Conservation (phyloP, 352 stramenopile species). For the Globisporangium canariense region DNA sequence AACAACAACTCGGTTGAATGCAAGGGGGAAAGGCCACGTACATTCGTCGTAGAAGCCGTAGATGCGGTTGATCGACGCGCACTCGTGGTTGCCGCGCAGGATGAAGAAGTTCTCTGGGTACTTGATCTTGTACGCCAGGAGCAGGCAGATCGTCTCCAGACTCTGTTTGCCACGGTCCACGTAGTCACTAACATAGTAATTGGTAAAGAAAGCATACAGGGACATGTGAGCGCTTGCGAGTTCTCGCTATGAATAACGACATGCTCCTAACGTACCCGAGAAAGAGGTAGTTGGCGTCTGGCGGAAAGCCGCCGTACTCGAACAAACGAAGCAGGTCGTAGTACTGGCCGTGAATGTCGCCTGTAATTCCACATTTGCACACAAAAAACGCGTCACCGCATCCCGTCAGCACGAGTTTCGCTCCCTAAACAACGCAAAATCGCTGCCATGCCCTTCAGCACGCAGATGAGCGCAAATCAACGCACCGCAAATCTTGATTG, state of each 20-base stretch:
- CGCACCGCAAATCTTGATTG: conserved; percentile 95
- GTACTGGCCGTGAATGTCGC: conserved; percentile 98
- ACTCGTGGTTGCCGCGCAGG: conserved; percentile 98
- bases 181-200: conserved; percentile 67
- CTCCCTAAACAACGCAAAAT: neutral
- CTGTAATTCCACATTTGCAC: neutral
- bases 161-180: conserved; percentile 95
- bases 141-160: conserved; percentile 97
- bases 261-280: conserved; percentile 43
- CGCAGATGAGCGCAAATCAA: neutral
- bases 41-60: conserved; percentile 69
- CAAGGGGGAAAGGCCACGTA: no score
- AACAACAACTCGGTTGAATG: no score
- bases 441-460: no score
- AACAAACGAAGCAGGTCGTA: conserved; percentile 98
- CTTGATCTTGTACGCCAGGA: conserved; percentile 99
- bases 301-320: conserved; percentile 88
- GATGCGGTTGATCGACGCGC: conserved; percentile 97
- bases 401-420: neutral
- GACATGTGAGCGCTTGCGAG: neutral
- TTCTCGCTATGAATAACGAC: neutral
- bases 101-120: conserved; percentile 98
- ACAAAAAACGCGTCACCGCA: neutral
- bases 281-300: conserved; percentile 69
- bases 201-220: conserved; percentile 3